Evolutionary conservation across 495 filamentous ascomycete species (phyloP), one percentile per base, ranked within the genome.

Genomic region (Lindgomyces ingoldianus): DNA sequence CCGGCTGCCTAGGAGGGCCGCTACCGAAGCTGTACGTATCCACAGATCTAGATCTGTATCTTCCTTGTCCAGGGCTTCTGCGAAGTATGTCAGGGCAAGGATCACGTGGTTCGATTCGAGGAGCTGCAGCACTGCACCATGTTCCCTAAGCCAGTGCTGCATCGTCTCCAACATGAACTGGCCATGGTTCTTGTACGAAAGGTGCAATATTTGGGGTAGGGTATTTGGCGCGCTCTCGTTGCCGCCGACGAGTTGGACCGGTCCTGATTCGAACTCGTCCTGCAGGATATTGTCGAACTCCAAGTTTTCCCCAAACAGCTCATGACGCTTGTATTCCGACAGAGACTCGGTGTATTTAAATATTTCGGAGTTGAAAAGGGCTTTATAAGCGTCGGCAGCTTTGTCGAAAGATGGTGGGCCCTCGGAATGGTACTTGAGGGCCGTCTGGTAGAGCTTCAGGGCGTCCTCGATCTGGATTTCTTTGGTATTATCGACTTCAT

Each of bases 381-480:
- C 83, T 46, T 87, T 81, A 74, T 98, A 99, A 41, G 95, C 93
- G 49, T 88, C 85, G 22, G 84, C 80, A 11, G 94, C 93, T 73
- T 93, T 84, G 26, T 84, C 72, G 72, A 88, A 95, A 69, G 83
- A 89, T 2, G 74, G 75, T 4, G 91, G 87, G 2, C 94, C 91
- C 76, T 94, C 90, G 3, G 92, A 88, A 70, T 99, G 95, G 63
- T 92, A 85, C 74, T 93, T 96, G 26, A 99, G 78, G 22, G 94
- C 94, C 57, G 81, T 88, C 73, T 97, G 91, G 74, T 98, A 99
- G 26, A 93, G 85, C 77, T 97, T 98, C 62, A 99, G 78, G 26
- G 94, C 91, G 75, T 99, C 94, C 74, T 99, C 94, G 72, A 98
- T 93, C 81, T 93, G 93, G 53, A 99, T 86, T 73, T 98, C 92